phyloP scores from a whole-genome alignment of 495 filamentous ascomycete species.

The Pseudevernia furfuracea region DNA sequence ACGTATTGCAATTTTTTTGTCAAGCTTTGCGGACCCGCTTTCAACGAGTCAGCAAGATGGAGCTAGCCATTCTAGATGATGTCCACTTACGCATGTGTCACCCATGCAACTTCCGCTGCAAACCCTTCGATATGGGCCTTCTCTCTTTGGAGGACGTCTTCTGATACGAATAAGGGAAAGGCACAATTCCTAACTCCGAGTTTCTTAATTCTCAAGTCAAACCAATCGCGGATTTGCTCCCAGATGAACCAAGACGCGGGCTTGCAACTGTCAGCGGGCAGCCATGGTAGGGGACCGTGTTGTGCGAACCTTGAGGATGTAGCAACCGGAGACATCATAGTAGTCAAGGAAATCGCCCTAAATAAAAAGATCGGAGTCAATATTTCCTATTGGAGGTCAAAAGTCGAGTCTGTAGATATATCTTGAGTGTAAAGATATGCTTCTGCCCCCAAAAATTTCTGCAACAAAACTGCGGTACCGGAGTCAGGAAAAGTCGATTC shows the following conservation, averaged over 20 bases:
- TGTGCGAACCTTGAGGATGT: slow-evolving; percentile 52
- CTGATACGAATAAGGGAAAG: slow-evolving; percentile 89
- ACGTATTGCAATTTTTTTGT: slow-evolving; percentile 90
- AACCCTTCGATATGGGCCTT: slow-evolving; percentile 98
- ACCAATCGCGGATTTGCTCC: slow-evolving; percentile 86
- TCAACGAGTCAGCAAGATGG: slow-evolving; percentile 25
- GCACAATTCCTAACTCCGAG: slow-evolving; percentile 91
- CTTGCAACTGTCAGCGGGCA: slow-evolving; percentile 33
- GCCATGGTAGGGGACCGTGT: background rate
- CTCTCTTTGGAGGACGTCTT: slow-evolving; percentile 84
- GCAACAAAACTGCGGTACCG: background rate
- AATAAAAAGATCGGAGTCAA: background rate
- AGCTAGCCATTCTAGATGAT: slow-evolving; percentile 11
- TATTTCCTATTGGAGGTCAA: background rate
- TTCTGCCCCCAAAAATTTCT: background rate
- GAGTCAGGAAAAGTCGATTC: background rate
- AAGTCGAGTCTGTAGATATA: background rate
- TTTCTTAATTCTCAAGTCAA: slow-evolving; percentile 75
- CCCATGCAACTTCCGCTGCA: slow-evolving; percentile 96
- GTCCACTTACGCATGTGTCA: slow-evolving; percentile 75
- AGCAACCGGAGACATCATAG: slow-evolving; percentile 91
- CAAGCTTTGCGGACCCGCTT: slow-evolving; percentile 79
- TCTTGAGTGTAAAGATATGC: background rate
- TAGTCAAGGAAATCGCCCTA: slow-evolving; percentile 87
- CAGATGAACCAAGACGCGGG: slow-evolving; percentile 81